A percentile compares a stretch with the other conserved stretches of the same genome.
Evolutionary conservation across 75 land plant genomes (phyloP).

Genomic region (Gnetum montanum): DNA sequence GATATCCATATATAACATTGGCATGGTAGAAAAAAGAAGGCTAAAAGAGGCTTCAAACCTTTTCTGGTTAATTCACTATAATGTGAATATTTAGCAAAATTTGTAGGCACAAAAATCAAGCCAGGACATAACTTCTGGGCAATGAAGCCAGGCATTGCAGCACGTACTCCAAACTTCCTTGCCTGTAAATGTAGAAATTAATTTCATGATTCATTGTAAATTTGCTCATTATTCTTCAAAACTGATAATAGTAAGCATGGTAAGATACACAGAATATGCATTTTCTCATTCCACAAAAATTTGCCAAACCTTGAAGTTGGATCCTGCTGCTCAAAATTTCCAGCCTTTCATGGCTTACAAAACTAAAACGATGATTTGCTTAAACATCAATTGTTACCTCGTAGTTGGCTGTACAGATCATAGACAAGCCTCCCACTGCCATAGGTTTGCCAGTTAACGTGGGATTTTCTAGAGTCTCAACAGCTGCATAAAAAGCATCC

Average conservation of each 20-base stretch:
- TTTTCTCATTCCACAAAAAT: too few species aligned
- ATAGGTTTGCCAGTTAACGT: slow-evolving; percentile 64
- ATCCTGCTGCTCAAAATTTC: too few species aligned
- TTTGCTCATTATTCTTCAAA: too few species aligned
- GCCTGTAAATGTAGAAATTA: slow-evolving; percentile 37
- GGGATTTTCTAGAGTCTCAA: slow-evolving; percentile 74
- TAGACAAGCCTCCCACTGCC: slow-evolving; percentile 91
- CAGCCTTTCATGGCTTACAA: too few species aligned
- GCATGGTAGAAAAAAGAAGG: not conserved
- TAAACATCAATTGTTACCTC: slow-evolving; percentile 53
- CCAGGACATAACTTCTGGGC: slow-evolving; percentile 69
- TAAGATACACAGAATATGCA: too few species aligned
- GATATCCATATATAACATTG: not conserved
- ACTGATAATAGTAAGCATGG: too few species aligned
- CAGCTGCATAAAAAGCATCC: slow-evolving; percentile 97
- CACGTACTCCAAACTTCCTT: slow-evolving; percentile 84
- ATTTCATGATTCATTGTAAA: too few species aligned
- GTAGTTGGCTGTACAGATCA: slow-evolving; percentile 92
- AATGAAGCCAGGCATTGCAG: slow-evolving; percentile 97
- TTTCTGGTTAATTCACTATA: slow-evolving; percentile 71
- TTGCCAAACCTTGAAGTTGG: too few species aligned
- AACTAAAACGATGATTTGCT: too few species aligned
- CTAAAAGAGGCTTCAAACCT: slow-evolving; percentile 32
- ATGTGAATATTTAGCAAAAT: slow-evolving; percentile 69
- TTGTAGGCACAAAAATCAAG: slow-evolving; percentile 64